Evolutionary conservation across 495 filamentous ascomycete genomes (phyloP).

Genomic region (Lepidopterella palustris): DNA sequence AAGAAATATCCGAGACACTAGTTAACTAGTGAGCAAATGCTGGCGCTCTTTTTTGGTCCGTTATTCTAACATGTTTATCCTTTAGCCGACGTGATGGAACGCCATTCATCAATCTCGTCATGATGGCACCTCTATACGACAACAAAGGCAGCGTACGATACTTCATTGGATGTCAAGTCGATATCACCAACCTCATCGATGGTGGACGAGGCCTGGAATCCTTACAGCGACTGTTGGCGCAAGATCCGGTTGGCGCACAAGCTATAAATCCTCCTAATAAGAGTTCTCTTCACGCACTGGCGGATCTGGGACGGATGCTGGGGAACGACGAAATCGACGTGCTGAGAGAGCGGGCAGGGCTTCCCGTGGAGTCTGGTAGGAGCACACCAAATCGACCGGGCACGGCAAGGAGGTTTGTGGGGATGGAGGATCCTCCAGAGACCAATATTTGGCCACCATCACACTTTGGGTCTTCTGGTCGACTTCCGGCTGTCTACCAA

Average conservation of each 20-base stretch:
- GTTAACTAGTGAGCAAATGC: slow-evolving; percentile 51
- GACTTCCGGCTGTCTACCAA: slow-evolving; percentile 39
- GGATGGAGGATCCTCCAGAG: slow-evolving; percentile 32
- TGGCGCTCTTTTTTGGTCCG: slow-evolving; percentile 15
- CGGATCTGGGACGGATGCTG: slow-evolving; percentile 33
- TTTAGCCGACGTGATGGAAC: slow-evolving; percentile 49
- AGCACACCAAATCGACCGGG: slow-evolving; percentile 16
- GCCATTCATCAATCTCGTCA: slow-evolving; percentile 60
- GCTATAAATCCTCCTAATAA: slow-evolving; percentile 13
- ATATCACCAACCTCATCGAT: slow-evolving; percentile 53
- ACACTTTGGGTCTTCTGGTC: slow-evolving; percentile 31
- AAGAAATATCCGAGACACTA: slow-evolving; percentile 60
- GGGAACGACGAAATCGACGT: slow-evolving; percentile 33
- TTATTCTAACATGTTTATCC: slow-evolving; percentile 26
- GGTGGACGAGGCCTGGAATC: slow-evolving; percentile 53
- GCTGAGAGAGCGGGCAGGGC: slow-evolving; percentile 13
- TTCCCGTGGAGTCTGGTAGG: slow-evolving; percentile 9
- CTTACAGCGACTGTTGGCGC: slow-evolving; percentile 41
- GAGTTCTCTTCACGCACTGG: slow-evolving; percentile 17
- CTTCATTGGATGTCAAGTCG: slow-evolving; percentile 58
- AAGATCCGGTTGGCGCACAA: slow-evolving; percentile 28
- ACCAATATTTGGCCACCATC: slow-evolving; percentile 25
- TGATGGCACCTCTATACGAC: slow-evolving; percentile 56
- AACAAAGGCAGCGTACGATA: slow-evolving; percentile 53
- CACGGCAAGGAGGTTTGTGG: slow-evolving; percentile 16